Evolutionary conservation across 306 rosid species (phyloP).

Genomic region (Hippophae rhamnoides): DNA sequence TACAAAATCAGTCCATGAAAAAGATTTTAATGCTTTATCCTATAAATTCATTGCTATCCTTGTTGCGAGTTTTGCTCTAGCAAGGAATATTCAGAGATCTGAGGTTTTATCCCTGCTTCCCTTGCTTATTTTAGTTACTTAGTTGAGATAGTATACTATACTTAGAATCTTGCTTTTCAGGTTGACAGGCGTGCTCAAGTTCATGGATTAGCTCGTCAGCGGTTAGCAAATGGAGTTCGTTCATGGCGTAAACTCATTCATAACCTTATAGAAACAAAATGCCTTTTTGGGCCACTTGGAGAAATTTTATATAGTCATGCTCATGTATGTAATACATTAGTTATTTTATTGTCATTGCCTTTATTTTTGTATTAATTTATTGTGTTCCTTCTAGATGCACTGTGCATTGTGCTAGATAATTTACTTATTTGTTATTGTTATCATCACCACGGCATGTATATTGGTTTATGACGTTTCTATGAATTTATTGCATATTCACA

Average conservation of each 20-base stretch:
- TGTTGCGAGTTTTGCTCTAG: constrained; percentile 92
- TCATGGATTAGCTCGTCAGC: constrained; percentile 50
- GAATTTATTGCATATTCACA: neutral
- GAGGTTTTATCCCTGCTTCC: constrained; percentile 52
- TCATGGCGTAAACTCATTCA: constrained; percentile 90
- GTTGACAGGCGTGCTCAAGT: constrained; percentile 83
- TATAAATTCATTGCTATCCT: constrained; percentile 89
- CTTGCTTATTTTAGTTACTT: constrained; percentile 13
- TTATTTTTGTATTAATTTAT: neutral
- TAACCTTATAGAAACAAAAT: constrained; percentile 73
- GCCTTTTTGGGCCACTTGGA: constrained; percentile 78
- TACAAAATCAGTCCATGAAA: constrained; percentile 85
- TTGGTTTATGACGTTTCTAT: constrained; percentile 17
- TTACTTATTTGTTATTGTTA: too few species aligned
- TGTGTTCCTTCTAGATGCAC: neutral
- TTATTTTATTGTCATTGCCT: too few species aligned
- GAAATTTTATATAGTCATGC: constrained; percentile 58
- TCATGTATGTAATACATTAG: constrained; percentile 49
- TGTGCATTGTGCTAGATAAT: neutral
- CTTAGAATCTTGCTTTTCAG: constrained; percentile 38
- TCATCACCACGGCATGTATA: constrained; percentile 1
- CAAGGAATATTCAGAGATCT: constrained; percentile 91
- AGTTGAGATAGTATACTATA: constrained; percentile 17
- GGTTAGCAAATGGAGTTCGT: constrained; percentile 52
- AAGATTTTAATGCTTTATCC: constrained; percentile 85